Percentiles rank a stretch among this genome's conserved stretches.
phyloP scores from a whole-genome alignment of 371 early-diverging fungal genomes.

The Batrachochytrium dendrobatidis region DNA sequence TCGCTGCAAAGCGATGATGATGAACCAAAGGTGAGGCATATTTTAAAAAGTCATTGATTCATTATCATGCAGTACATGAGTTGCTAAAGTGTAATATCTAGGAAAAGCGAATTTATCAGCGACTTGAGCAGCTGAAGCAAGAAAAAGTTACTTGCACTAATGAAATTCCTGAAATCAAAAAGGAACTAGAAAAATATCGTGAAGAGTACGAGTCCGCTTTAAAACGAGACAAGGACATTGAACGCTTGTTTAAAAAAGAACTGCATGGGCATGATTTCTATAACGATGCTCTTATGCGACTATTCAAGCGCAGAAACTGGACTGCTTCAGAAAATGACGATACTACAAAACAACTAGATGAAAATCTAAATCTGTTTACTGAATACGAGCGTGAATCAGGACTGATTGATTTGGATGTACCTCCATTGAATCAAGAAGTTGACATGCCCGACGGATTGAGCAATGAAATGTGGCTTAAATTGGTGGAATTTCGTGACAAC shows the following conservation, averaged over 20 bases:
- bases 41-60: background rate
- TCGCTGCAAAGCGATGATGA: conserved; percentile 29
- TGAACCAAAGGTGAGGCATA: conserved; percentile 20
- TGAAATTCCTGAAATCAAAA: conserved; percentile 48
- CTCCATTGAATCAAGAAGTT: conserved; percentile 16
- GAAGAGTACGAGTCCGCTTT: conserved; percentile 41
- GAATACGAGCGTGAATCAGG: conserved; percentile 8
- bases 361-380: conserved; percentile 20
- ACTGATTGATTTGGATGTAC: background rate
- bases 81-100: conserved; percentile 3
- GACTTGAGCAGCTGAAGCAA: conserved; percentile 28
- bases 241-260: conserved; percentile 41
- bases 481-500: conserved; percentile 36
- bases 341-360: conserved; percentile 6
- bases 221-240: conserved; percentile 44
- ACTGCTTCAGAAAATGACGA: conserved; percentile 10
- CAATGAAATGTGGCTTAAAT: conserved; percentile 28
- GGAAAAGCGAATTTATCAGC: conserved; percentile 21
- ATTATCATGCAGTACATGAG: background rate
- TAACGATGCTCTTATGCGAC: conserved; percentile 29
- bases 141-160: conserved; percentile 27
- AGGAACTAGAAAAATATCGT: conserved; percentile 36
- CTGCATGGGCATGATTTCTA: conserved; percentile 26
- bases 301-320: conserved; percentile 37
- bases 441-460: conserved; percentile 39